Conservation (phyloP, 177 flowering plant genomes). For the Telopea speciosissima region DNA sequence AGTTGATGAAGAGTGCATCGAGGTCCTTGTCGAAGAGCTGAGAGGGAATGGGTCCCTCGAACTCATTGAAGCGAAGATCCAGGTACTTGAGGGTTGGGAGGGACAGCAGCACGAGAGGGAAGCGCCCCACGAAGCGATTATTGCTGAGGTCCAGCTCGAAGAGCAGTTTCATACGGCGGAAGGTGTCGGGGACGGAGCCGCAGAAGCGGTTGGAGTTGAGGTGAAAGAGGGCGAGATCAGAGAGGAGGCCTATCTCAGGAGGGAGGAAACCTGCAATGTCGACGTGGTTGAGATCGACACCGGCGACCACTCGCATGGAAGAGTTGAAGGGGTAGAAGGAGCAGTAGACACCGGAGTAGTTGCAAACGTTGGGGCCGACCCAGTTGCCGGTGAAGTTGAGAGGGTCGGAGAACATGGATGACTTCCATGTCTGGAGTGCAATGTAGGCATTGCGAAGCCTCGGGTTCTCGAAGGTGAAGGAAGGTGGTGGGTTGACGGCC, state of each 20-base stretch:
- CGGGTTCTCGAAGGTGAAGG: constrained; percentile 41
- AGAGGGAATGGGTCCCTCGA: constrained; percentile 58
- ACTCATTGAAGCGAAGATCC: constrained; percentile 75
- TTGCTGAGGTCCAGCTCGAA: constrained; percentile 70
- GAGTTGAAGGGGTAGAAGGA: constrained; percentile 32
- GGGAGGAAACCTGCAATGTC: constrained; percentile 82
- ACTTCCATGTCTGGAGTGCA: constrained; percentile 72
- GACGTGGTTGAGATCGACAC: constrained; percentile 71
- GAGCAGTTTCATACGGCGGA: constrained; percentile 43
- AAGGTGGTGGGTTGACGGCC: neutral
- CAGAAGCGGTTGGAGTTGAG: constrained; percentile 79
- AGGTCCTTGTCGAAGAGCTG: constrained; percentile 48
- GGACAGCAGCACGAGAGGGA: constrained; percentile 46
- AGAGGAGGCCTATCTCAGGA: constrained; percentile 47
- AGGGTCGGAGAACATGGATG: constrained; percentile 71
- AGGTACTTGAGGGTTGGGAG: constrained; percentile 50
- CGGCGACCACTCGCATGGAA: constrained; percentile 46
- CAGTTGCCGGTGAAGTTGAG: constrained; percentile 59
- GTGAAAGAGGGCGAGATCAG: constrained; percentile 69
- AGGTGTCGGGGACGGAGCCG: constrained; percentile 45
- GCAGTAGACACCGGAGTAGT: constrained; percentile 60
- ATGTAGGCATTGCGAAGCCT: constrained; percentile 57
- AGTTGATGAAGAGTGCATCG: constrained; percentile 60
- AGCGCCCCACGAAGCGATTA: constrained; percentile 67
- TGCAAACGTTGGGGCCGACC: constrained; percentile 60